These are phyloP conservation scores for Penicillium hesseltinei DNA, from an alignment of 2,329 filamentous ascomycete genomes.

Conservation along the genomic window DNA sequence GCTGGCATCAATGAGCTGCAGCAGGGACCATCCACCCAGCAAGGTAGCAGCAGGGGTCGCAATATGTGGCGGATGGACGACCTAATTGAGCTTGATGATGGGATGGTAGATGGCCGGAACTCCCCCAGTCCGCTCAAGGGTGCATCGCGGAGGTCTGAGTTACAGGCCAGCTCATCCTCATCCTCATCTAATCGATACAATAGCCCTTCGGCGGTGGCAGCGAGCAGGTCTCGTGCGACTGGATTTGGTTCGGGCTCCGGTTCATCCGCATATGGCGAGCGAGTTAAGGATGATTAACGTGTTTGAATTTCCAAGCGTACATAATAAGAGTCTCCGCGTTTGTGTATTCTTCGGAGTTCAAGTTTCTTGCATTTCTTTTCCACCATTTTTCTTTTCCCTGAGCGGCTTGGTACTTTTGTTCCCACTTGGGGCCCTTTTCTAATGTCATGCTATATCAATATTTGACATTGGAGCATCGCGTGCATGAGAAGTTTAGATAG, in stretches of 20 bases:
- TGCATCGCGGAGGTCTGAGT: conserved; percentile 17
- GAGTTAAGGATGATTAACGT: conserved; percentile 33
- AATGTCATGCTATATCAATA: not conserved
- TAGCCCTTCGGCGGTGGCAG: conserved; percentile 26
- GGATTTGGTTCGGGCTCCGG: conserved; percentile 14
- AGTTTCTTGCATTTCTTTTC: conserved; percentile 12
- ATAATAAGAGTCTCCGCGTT: conserved; percentile 22
- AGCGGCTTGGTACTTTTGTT: conserved; percentile 20
- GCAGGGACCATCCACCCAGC: conserved; percentile 27
- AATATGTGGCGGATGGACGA: conserved; percentile 38
- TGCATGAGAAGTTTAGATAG: not conserved
- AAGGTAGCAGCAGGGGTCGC: conserved; percentile 23
- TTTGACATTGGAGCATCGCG: not conserved
- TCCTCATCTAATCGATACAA: conserved; percentile 26
- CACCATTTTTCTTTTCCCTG: not conserved
- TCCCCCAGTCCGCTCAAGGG: conserved; percentile 20
- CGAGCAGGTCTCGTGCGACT: conserved; percentile 38
- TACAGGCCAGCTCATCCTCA: conserved; percentile 22
- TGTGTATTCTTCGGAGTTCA: conserved; percentile 11
- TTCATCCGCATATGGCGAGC: conserved; percentile 18
- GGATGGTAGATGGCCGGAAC: conserved; percentile 28
- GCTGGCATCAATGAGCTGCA: conserved; percentile 42
- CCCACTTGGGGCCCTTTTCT: not conserved
- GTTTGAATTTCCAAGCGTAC: conserved; percentile 20
- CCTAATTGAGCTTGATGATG: conserved; percentile 46